phyloP scores from a whole-genome alignment of 208 protist species.

The Trypanosoma avium region DNA sequence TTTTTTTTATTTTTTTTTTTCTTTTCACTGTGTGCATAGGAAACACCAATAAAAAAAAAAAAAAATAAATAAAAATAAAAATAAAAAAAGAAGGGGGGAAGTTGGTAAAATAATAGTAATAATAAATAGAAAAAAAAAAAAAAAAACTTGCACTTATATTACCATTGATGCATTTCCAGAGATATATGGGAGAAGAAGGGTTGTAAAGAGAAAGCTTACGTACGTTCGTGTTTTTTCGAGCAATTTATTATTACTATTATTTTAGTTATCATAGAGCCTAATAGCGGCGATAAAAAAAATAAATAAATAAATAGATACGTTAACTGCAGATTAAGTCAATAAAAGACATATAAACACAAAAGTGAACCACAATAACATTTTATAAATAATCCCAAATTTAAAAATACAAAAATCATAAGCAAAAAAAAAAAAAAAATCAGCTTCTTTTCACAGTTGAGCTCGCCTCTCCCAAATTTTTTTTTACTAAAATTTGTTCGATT shows the following conservation, averaged over 20 bases:
- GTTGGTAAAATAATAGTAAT: conserved; percentile 6
- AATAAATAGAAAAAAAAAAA: conserved; percentile 22
- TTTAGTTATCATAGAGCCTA: no score
- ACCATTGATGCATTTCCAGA: not conserved
- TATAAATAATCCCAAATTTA: not conserved
- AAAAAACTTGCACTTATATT: not conserved
- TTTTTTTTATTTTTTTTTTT: not conserved
- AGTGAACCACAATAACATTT: not conserved
- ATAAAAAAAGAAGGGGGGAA: not conserved
- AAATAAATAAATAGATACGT: no score
- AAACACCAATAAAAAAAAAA: conserved; percentile 1
- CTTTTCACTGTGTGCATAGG: not conserved
- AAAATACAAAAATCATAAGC: no score
- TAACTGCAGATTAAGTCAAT: no score
- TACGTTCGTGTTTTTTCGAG: no score
- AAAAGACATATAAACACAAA: no score
- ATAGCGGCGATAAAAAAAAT: no score
- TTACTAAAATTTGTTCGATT: conserved; percentile 1
- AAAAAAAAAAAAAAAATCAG: not conserved
- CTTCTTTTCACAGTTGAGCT: not conserved
- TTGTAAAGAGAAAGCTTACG: not conserved
- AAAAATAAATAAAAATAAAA: conserved; percentile 23
- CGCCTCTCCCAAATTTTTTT: not conserved
- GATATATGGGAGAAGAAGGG: conserved; percentile 6
- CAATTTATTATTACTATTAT: no score